Conservation (phyloP, 1,284 basidiomycete species). For the Albatrellus sp. region DNA sequence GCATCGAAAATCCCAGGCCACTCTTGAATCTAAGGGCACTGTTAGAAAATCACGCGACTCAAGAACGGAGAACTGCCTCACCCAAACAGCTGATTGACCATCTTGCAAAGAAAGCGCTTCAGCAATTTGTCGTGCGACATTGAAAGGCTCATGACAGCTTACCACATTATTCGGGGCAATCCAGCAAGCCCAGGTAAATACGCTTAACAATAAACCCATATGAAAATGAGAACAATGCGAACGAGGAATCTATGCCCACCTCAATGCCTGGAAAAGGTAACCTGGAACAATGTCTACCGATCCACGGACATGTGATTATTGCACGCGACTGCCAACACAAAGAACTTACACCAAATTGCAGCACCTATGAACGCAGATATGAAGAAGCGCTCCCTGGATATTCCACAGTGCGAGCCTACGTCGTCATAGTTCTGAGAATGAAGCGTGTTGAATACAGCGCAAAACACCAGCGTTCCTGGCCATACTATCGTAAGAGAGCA, state of each 20-base stretch:
- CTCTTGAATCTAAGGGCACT: conserved; percentile 29
- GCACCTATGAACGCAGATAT: conserved; percentile 26
- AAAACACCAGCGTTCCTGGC: conserved; percentile 62
- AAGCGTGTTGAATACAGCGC: conserved; percentile 48
- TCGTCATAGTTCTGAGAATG: conserved; percentile 43
- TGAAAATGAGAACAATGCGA: background rate
- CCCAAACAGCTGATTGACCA: conserved; percentile 69
- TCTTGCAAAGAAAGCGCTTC: conserved; percentile 4
- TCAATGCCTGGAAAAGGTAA: conserved; percentile 45
- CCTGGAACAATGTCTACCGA: conserved; percentile 41
- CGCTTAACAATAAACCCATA: background rate
- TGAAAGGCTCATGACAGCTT: background rate
- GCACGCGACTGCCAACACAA: background rate
- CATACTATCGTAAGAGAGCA: conserved; percentile 33
- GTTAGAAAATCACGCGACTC: background rate
- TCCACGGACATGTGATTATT: background rate
- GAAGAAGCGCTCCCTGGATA: conserved; percentile 42
- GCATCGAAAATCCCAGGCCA: conserved; percentile 56
- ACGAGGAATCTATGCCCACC: background rate
- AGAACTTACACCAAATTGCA: conserved; percentile 24
- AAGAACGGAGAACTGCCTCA: background rate
- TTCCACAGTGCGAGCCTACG: conserved; percentile 23
- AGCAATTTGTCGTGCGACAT: background rate
- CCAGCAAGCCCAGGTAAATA: conserved; percentile 28
- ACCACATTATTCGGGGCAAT: conserved; percentile 55